These are phyloP conservation scores for Saccharomyces eubayanus DNA, from an alignment of 805 yeast species.

Conservation along the genomic window DNA sequence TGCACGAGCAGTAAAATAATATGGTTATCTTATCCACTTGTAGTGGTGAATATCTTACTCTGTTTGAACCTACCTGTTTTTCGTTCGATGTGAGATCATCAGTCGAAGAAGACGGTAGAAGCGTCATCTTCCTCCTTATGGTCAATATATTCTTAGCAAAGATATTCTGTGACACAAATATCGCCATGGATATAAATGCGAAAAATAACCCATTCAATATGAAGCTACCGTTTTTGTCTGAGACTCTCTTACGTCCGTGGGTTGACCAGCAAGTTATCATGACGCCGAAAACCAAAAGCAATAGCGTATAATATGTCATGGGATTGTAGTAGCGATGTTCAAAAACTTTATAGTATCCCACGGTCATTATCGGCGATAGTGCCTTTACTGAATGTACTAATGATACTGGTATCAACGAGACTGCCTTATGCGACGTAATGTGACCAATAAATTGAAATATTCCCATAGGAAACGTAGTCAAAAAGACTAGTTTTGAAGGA, in stretches of 20 bases:
- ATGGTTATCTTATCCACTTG: constrained; percentile 64
- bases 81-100: constrained; percentile 18
- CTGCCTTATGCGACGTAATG: constrained; percentile 85
- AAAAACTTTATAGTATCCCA: constrained; percentile 59
- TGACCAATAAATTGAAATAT: constrained; percentile 89
- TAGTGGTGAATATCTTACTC: constrained; percentile 17
- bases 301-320: constrained; percentile 67
- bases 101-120: constrained; percentile 19
- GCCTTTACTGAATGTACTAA: constrained; percentile 92
- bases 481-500: constrained; percentile 46
- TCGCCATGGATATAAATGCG: constrained; percentile 39
- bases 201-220: constrained; percentile 30
- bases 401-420: constrained; percentile 86
- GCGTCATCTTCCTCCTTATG: constrained; percentile 29
- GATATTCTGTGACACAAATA: constrained; percentile 71
- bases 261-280: constrained; percentile 61
- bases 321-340: constrained; percentile 49
- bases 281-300: constrained; percentile 78
- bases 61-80: constrained; percentile 18
- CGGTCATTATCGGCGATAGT: constrained; percentile 82
- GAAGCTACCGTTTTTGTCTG: neutral
- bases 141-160: constrained; percentile 71
- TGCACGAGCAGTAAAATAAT: constrained; percentile 58
- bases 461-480: constrained; percentile 88
- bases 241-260: constrained; percentile 1